A percentile compares a stretch with the other conserved stretches of the same genome.
Evolutionary conservation across 352 stramenopile genomes (phyloP).

Genomic region (Chrysophaeum taylorii): DNA sequence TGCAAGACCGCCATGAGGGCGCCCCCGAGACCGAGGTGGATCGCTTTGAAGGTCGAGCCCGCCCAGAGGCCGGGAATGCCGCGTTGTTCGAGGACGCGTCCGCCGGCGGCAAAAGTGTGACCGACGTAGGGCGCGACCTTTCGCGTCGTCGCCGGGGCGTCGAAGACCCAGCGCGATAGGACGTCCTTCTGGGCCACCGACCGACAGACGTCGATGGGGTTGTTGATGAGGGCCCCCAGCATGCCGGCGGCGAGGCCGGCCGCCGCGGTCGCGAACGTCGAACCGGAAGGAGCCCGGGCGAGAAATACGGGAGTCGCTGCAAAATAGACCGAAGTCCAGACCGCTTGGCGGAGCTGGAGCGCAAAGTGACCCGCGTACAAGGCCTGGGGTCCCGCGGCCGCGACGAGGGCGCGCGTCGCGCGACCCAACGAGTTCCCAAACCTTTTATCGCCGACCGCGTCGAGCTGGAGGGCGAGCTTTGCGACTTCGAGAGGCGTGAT

Average conservation of each 20-base stretch:
- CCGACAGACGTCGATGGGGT: slow-evolving; percentile 23
- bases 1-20: slow-evolving; percentile 25
- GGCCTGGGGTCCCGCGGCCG: background rate
- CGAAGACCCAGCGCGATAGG: slow-evolving; percentile 9
- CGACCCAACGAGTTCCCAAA: background rate
- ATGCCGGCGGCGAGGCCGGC: slow-evolving; percentile 21
- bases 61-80: slow-evolving; percentile 21
- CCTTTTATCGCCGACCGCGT: slow-evolving; percentile 14
- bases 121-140: background rate
- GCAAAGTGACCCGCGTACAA: slow-evolving; percentile 12
- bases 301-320: slow-evolving; percentile 13
- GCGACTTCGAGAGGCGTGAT: slow-evolving; percentile 25
- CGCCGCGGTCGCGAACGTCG: background rate
- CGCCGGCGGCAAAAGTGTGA: slow-evolving; percentile 16
- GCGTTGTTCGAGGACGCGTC: slow-evolving; percentile 13
- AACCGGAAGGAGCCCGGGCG: too few relatives aligned
- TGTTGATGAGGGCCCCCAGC: slow-evolving; percentile 25
- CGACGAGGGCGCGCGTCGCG: slow-evolving; percentile 9
- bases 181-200: slow-evolving; percentile 22
- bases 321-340: slow-evolving; percentile 28
- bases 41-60: slow-evolving; percentile 23
- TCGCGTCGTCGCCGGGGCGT: too few relatives aligned
- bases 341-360: slow-evolving; percentile 27
- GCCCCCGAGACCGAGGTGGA: slow-evolving; percentile 24
- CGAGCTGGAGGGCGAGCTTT: slow-evolving; percentile 28